These are phyloP conservation scores for Trebouxia sp. DNA, from an alignment of 139 green algal genomes.

Conservation along the genomic window DNA sequence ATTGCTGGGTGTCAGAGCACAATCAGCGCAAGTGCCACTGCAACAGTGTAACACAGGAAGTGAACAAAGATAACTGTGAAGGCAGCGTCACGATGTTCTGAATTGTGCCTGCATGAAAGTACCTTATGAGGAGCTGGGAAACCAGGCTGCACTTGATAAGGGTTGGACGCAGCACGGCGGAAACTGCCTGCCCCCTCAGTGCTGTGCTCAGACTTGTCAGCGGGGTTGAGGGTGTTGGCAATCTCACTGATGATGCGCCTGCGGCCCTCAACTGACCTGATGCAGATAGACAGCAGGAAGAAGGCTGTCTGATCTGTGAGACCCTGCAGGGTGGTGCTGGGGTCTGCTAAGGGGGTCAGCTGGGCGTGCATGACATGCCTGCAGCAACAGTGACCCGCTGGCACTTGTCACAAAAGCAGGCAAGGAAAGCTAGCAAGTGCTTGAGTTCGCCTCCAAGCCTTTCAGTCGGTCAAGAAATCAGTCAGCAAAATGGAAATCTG, in stretches of 20 bases:
- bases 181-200: conserved; percentile 12
- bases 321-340: conserved; percentile 27
- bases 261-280: conserved; percentile 79
- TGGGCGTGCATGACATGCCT: conserved; percentile 69
- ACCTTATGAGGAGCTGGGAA: conserved; percentile 55
- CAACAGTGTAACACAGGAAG: too few species aligned
- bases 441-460: too few species aligned
- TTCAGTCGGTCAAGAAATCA: too few species aligned
- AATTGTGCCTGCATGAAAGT: too few species aligned
- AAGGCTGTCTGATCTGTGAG: conserved; percentile 44
- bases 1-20: too few species aligned
- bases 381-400: too few species aligned
- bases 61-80: too few species aligned
- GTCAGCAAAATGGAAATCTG: too few species aligned
- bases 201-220: conserved; percentile 6
- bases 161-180: conserved; percentile 17
- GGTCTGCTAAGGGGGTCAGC: conserved; percentile 43
- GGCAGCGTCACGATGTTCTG: too few species aligned
- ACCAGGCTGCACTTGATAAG: conserved; percentile 41
- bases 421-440: too few species aligned
- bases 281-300: conserved; percentile 71
- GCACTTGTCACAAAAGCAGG: too few species aligned
- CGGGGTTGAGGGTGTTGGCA: conserved; percentile 52
- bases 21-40: too few species aligned
- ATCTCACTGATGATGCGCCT: conserved; percentile 77